Conservation (phyloP, 2,329 filamentous ascomycete species). For the Escovopsis sp. region DNA sequence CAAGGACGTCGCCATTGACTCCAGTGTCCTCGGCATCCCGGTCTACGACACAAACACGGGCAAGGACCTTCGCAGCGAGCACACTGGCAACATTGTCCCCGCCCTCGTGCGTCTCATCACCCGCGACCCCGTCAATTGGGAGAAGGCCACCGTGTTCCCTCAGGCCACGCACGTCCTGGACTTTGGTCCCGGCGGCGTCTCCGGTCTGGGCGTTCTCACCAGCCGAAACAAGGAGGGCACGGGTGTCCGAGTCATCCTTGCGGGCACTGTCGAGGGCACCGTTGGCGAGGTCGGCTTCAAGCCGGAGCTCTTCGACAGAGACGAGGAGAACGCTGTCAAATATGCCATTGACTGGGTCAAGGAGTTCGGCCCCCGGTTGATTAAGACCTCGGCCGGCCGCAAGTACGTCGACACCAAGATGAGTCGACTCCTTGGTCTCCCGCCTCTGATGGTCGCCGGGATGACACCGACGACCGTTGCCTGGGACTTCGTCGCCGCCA, state of each 20-base stretch:
- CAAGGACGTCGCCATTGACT: slow-evolving; percentile 62
- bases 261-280: slow-evolving; percentile 81
- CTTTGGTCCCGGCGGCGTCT: slow-evolving; percentile 93
- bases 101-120: slow-evolving; percentile 85
- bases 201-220: slow-evolving; percentile 85
- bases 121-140: slow-evolving; percentile 88
- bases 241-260: slow-evolving; percentile 89
- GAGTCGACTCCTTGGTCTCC: slow-evolving; percentile 70
- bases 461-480: slow-evolving; percentile 87
- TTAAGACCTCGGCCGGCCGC: slow-evolving; percentile 76
- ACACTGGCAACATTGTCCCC: slow-evolving; percentile 68
- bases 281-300: slow-evolving; percentile 92
- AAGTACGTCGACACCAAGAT: slow-evolving; percentile 96
- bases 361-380: slow-evolving; percentile 82
- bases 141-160: slow-evolving; percentile 82
- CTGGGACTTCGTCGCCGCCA: slow-evolving; percentile 83
- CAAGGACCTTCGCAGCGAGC: slow-evolving; percentile 58
- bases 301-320: slow-evolving; percentile 90
- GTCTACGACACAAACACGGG: slow-evolving; percentile 87
- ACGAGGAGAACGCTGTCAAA: slow-evolving; percentile 86
- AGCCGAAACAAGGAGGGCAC: slow-evolving; percentile 99
- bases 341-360: slow-evolving; percentile 97
- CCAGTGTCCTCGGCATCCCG: slow-evolving; percentile 60
- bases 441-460: slow-evolving; percentile 78
- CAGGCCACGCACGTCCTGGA: slow-evolving; percentile 87